Conservation (phyloP, 1,139 yeast genomes). For the Debaryomycetaceae sp. region DNA sequence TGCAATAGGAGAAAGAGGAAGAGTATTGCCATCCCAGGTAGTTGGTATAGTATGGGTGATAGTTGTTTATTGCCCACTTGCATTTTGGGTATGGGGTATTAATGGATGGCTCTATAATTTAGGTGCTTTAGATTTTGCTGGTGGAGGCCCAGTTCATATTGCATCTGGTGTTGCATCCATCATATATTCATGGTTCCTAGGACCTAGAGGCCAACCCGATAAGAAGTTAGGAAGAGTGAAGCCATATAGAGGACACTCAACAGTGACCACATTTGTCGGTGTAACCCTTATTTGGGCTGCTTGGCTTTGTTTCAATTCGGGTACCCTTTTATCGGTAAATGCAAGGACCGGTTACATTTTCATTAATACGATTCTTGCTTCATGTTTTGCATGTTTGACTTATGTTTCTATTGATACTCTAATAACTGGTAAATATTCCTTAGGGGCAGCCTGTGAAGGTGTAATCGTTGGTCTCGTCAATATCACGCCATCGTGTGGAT, state of each 20-base stretch:
- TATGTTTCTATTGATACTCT: slow-evolving; percentile 32
- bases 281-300: slow-evolving; percentile 49
- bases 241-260: slow-evolving; percentile 33
- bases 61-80: slow-evolving; percentile 42
- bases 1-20: slow-evolving; percentile 43
- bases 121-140: slow-evolving; percentile 47
- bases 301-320: slow-evolving; percentile 53
- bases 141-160: slow-evolving; percentile 51
- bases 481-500: slow-evolving; percentile 53
- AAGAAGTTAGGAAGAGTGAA: slow-evolving; percentile 26
- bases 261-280: slow-evolving; percentile 43
- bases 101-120: slow-evolving; percentile 42
- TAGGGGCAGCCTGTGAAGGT: slow-evolving; percentile 48
- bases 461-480: slow-evolving; percentile 48
- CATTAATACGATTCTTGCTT: slow-evolving; percentile 49
- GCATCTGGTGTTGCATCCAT: slow-evolving; percentile 43
- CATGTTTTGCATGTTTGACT: slow-evolving; percentile 37
- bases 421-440: slow-evolving; percentile 38
- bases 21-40: slow-evolving; percentile 38
- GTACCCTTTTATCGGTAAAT: slow-evolving; percentile 42
- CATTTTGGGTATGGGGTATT: slow-evolving; percentile 44
- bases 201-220: slow-evolving; percentile 24
- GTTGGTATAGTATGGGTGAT: slow-evolving; percentile 40
- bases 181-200: slow-evolving; percentile 37
- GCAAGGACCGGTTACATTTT: slow-evolving; percentile 47